phyloP scores from a whole-genome alignment of 2,329 filamentous ascomycete species.

The Fusarium proliferatum region DNA sequence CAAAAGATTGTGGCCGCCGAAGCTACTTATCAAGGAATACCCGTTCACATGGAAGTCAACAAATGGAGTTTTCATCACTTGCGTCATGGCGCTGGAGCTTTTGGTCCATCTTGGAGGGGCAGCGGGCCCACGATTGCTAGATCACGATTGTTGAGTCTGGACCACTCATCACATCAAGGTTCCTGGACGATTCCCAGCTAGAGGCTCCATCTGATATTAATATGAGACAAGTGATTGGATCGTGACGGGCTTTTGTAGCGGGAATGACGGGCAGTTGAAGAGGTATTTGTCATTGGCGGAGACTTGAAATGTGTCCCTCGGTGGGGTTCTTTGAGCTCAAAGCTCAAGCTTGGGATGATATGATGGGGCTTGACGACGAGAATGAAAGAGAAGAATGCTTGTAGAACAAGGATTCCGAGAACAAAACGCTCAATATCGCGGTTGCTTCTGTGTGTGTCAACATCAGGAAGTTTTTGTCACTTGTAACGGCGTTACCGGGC shows the following conservation, averaged over 20 bases:
- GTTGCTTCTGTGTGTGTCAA: conserved; percentile 1
- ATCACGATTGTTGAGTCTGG: conserved; percentile 36
- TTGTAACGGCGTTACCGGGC: conserved; percentile 35
- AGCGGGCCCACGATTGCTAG: conserved; percentile 18
- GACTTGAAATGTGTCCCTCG: conserved; percentile 31
- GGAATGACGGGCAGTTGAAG: conserved; percentile 28
- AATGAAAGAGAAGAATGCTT: not conserved
- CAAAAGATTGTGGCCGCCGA: not conserved
- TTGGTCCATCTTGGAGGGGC: conserved; percentile 26
- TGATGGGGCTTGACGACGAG: conserved; percentile 13
- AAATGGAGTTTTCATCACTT: conserved; percentile 2
- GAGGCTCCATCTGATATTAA: conserved; percentile 36
- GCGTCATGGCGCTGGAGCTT: conserved; percentile 29
- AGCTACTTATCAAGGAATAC: not conserved
- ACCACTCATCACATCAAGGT: conserved; percentile 26
- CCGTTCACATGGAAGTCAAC: not conserved
- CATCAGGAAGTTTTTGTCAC: conserved; percentile 22
- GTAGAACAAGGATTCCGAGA: not conserved
- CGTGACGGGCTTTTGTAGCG: conserved; percentile 9
- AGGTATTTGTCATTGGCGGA: conserved; percentile 25
- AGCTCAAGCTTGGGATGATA: conserved; percentile 12
- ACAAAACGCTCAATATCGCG: not conserved
- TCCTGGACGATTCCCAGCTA: conserved; percentile 15
- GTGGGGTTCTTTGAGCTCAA: conserved; percentile 32
- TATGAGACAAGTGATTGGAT: conserved; percentile 37